These are phyloP conservation scores for Ceratocystis papillata DNA, from an alignment of 2,329 filamentous ascomycete species.

Conservation along the genomic window DNA sequence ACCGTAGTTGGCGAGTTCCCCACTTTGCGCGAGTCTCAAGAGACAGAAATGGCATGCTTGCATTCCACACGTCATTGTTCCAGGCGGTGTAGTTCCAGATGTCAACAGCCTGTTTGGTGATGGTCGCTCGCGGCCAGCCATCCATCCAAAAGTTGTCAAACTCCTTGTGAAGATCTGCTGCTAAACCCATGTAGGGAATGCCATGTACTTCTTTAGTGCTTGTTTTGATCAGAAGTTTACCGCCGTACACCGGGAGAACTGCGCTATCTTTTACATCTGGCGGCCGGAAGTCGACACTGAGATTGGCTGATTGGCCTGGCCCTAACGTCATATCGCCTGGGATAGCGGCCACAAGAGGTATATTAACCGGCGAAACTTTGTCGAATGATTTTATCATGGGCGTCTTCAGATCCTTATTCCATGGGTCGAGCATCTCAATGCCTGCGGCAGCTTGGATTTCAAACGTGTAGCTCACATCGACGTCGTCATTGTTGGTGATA, in stretches of 20 bases:
- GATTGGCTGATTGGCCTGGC: conserved; percentile 11
- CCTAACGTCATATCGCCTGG: conserved; percentile 1
- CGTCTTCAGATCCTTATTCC: conserved; percentile 13
- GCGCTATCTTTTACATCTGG: conserved; percentile 28
- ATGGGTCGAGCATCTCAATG: conserved; percentile 17
- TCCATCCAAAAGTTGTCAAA: conserved; percentile 20
- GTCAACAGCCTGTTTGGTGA: background rate
- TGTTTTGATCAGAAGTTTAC: conserved; percentile 36
- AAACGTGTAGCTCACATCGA: conserved; percentile 36
- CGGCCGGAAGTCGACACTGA: conserved; percentile 28
- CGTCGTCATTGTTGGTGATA: conserved; percentile 38
- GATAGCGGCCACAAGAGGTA: conserved; percentile 10
- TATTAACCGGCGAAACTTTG: conserved; percentile 14
- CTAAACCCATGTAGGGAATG: conserved; percentile 33
- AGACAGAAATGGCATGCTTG: conserved; percentile 17
- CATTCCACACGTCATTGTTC: conserved; percentile 20
- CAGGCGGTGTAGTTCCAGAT: background rate
- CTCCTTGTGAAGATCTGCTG: conserved; percentile 15
- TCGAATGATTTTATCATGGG: conserved; percentile 21
- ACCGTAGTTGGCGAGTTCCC: conserved; percentile 24
- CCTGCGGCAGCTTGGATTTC: conserved; percentile 31
- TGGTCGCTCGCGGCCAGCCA: conserved; percentile 14
- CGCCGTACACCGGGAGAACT: conserved; percentile 36
- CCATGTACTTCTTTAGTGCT: conserved; percentile 35
- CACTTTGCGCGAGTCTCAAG: conserved; percentile 22